phyloP scores from a whole-genome alignment of 805 yeast genomes.

The Peterozyma xylosa region DNA sequence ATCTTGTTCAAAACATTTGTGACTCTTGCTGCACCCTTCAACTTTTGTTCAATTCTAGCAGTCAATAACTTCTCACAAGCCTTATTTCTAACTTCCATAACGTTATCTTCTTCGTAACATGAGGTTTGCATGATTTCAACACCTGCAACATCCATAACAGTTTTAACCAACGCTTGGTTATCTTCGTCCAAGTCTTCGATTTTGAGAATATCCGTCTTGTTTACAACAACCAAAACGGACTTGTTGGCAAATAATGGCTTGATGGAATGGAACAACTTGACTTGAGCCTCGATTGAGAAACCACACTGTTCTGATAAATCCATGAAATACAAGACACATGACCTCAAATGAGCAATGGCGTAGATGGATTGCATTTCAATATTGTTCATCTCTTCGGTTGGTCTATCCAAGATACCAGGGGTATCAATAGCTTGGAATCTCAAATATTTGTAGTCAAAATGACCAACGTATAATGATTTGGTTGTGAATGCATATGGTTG shows the following conservation, averaged over 20 bases:
- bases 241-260: slow-evolving; percentile 97
- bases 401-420: slow-evolving; percentile 97
- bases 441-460: slow-evolving; percentile 94
- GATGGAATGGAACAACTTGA: slow-evolving; percentile 91
- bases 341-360: slow-evolving; percentile 96
- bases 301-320: slow-evolving; percentile 99
- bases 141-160: slow-evolving; percentile 61
- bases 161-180: slow-evolving; percentile 61
- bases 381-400: slow-evolving; percentile 99
- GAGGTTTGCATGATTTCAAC: slow-evolving; percentile 92
- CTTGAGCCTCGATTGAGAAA: slow-evolving; percentile 94
- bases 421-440: slow-evolving; percentile 99
- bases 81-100: slow-evolving; percentile 91
- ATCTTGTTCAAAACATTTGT: slow-evolving; percentile 87
- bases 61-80: slow-evolving; percentile 97
- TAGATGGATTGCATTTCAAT: slow-evolving; percentile 99
- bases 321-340: slow-evolving; percentile 96
- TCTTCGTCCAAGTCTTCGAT: slow-evolving; percentile 78
- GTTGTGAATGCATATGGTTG: slow-evolving; percentile 99
- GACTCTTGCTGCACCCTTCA: slow-evolving; percentile 87
- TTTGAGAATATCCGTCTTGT: slow-evolving; percentile 86
- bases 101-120: slow-evolving; percentile 89
- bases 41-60: slow-evolving; percentile 92
- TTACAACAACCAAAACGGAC: slow-evolving; percentile 90
- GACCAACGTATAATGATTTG: slow-evolving; percentile 95